These are phyloP conservation scores for Vaccinium macrocarpon DNA, from an alignment of 148 eudicot genomes.

Conservation along the genomic window DNA sequence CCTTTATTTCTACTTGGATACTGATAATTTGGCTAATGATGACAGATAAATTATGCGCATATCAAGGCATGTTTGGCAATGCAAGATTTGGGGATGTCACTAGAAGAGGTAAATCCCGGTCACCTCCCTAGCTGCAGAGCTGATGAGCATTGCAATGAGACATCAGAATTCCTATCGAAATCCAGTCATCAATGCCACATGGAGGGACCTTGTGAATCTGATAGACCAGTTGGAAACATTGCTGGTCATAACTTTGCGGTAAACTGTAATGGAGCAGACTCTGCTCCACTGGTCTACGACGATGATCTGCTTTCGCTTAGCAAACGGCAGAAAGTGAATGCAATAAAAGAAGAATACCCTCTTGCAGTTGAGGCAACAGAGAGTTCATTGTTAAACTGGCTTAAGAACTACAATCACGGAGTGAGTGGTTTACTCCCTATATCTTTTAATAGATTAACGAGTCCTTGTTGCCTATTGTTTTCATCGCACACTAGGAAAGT, in stretches of 20 bases:
- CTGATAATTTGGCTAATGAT: conserved; percentile 8
- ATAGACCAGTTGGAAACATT: conserved; percentile 10
- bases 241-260: conserved; percentile 14
- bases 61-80: conserved; percentile 53
- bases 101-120: conserved; percentile 26
- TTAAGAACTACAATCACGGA: conserved; percentile 49
- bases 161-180: conserved; percentile 23
- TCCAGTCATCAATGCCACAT: conserved; percentile 12
- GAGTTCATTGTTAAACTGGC: conserved; percentile 42
- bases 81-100: conserved; percentile 50
- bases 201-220: conserved; percentile 20
- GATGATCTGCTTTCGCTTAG: conserved; percentile 19
- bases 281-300: not conserved
- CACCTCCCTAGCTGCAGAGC: conserved; percentile 19
- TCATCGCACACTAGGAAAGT: not conserved
- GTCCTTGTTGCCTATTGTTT: not conserved
- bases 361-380: conserved; percentile 44
- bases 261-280: conserved; percentile 9
- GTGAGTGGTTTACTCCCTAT: conserved; percentile 34
- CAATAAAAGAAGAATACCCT: conserved; percentile 23
- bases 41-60: conserved; percentile 56
- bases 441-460: not conserved
- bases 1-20: not conserved
- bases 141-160: conserved; percentile 24
- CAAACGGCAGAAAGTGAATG: conserved; percentile 53